Conservation (phyloP, 2,329 filamentous ascomycete genomes). For the Dendrostoma leiphaemia region DNA sequence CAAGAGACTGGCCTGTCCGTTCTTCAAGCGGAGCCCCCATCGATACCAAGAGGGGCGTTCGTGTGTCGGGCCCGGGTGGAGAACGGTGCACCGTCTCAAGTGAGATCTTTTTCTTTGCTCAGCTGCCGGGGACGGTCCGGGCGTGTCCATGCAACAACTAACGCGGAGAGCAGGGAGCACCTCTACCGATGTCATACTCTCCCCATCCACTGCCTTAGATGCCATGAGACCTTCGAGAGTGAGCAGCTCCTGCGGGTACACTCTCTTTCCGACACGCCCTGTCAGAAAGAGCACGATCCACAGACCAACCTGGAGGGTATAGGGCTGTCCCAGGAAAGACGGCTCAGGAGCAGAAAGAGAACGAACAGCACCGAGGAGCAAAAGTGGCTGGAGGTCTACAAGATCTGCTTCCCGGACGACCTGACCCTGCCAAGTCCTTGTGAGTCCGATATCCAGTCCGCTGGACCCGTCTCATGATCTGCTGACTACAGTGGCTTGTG, state of each 20-base stretch:
- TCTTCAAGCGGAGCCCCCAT: constrained; percentile 20
- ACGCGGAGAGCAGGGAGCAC: constrained; percentile 10
- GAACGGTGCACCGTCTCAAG: constrained; percentile 18
- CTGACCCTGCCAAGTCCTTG: constrained; percentile 15
- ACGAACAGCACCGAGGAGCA: constrained; percentile 16
- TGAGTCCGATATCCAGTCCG: background rate
- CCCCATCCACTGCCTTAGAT: constrained; percentile 17
- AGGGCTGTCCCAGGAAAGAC: constrained; percentile 9
- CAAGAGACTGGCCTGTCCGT: constrained; percentile 20
- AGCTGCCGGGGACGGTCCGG: too few relatives aligned
- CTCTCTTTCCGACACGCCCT: constrained; percentile 6
- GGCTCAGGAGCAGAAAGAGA: constrained; percentile 10
- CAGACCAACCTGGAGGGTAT: constrained; percentile 15
- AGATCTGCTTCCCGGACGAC: constrained; percentile 20
- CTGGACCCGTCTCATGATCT: too few relatives aligned
- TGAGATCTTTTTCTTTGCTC: background rate
- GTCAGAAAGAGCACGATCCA: background rate
- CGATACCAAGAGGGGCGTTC: constrained; percentile 15
- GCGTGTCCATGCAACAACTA: too few relatives aligned
- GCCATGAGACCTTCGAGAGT: constrained; percentile 14
- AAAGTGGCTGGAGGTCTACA: constrained; percentile 18
- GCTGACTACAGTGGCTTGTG: too few relatives aligned
- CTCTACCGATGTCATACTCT: constrained; percentile 19
- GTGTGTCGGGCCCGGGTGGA: constrained; percentile 20
- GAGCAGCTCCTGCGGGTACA: constrained; percentile 14